Evolutionary conservation across 1,139 yeast genomes (phyloP).

Genomic region (Hansenula sp.): DNA sequence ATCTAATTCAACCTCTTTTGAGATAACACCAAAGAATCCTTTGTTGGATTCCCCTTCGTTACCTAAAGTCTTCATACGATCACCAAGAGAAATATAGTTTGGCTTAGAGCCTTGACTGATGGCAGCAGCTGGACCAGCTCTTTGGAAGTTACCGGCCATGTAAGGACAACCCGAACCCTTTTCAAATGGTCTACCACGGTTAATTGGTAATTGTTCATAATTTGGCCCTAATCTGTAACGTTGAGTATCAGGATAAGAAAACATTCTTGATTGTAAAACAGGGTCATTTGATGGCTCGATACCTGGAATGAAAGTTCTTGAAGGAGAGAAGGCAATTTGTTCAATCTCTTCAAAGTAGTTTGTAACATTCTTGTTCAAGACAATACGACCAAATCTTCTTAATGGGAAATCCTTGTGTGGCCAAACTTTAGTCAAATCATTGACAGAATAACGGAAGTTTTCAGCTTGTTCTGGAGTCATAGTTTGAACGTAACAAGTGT

Average conservation of each 20-base stretch:
- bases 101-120: slow-evolving; percentile 31
- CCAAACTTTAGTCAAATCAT: slow-evolving; percentile 78
- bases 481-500: slow-evolving; percentile 65
- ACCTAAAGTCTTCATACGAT: slow-evolving; percentile 14
- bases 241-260: slow-evolving; percentile 85
- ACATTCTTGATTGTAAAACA: slow-evolving; percentile 78
- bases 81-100: slow-evolving; percentile 28
- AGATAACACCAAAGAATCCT: slow-evolving; percentile 29
- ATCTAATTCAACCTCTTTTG: slow-evolving; percentile 24
- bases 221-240: slow-evolving; percentile 51
- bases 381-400: slow-evolving; percentile 68
- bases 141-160: slow-evolving; percentile 36
- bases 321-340: slow-evolving; percentile 80
- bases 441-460: slow-evolving; percentile 50
- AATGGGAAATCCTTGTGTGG: slow-evolving; percentile 75
- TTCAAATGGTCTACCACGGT: slow-evolving; percentile 29
- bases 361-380: slow-evolving; percentile 67
- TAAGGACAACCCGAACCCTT: slow-evolving; percentile 21
- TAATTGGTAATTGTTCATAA: slow-evolving; percentile 54
- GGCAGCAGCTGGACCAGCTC: slow-evolving; percentile 33
- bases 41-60: slow-evolving; percentile 11
- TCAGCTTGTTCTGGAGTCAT: slow-evolving; percentile 74
- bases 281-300: slow-evolving; percentile 87
- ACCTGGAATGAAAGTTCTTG: slow-evolving; percentile 74
- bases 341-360: slow-evolving; percentile 81